Conservation (phyloP, 768 basidiomycete species). For the Hebeloma cylindrosporum region DNA sequence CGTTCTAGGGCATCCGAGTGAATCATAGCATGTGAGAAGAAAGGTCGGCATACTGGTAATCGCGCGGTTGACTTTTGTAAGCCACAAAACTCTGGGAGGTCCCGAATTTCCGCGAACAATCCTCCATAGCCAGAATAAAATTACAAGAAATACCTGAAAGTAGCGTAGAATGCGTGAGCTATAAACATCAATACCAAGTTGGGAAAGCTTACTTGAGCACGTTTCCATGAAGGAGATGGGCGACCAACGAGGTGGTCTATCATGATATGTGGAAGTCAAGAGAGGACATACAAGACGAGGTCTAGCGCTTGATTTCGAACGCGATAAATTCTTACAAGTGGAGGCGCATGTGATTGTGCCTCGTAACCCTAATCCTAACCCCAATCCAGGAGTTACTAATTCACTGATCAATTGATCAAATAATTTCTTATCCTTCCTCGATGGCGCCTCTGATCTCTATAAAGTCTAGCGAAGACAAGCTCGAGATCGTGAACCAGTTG, state of each 20-base stretch:
- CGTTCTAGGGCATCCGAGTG: conserved; percentile 45
- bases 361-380: conserved; percentile 24
- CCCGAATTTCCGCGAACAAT: conserved; percentile 62
- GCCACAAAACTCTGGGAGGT: conserved; percentile 68
- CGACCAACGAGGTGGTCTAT: conserved; percentile 91
- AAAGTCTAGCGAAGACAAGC: conserved; percentile 37
- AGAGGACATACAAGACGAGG: conserved; percentile 16
- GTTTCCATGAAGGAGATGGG: conserved; percentile 88
- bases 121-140: conserved; percentile 89
- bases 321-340: too few species aligned
- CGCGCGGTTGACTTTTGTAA: conserved; percentile 55
- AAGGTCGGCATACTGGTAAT: conserved; percentile 48
- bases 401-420: conserved; percentile 5
- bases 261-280: conserved; percentile 48
- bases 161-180: not conserved
- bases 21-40: not conserved
- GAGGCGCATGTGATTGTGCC: conserved; percentile 22
- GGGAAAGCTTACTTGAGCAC: conserved; percentile 59
- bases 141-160: conserved; percentile 80
- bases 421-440: conserved; percentile 10
- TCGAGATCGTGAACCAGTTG: conserved; percentile 92
- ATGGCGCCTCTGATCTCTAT: conserved; percentile 42
- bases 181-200: not conserved
- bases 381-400: not conserved
- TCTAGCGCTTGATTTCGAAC: too few species aligned